Evolutionary conservation across 1,284 basidiomycete species (phyloP).

Genomic region (Moesziomyces globuligerus): DNA sequence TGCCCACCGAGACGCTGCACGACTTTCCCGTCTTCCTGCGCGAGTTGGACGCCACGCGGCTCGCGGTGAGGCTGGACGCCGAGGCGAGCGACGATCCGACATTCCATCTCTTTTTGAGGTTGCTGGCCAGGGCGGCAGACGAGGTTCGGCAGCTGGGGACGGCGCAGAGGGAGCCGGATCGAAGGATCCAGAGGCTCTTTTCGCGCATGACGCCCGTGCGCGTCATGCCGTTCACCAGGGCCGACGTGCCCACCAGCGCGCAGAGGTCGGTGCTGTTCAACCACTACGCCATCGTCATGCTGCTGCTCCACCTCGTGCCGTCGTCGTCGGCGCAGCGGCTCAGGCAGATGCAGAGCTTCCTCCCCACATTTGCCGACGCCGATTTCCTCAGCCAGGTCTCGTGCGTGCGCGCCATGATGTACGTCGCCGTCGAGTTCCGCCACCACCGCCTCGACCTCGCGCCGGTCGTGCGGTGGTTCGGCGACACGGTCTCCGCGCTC

Average conservation of each 20-base stretch:
- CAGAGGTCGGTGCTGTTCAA: conserved; percentile 86
- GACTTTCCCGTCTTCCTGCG: conserved; percentile 84
- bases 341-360: conserved; percentile 75
- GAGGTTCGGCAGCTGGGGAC: conserved; percentile 48
- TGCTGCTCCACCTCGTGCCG: conserved; percentile 80
- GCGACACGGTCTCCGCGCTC: conserved; percentile 74
- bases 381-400: conserved; percentile 78
- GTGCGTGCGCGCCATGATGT: conserved; percentile 81
- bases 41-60: conserved; percentile 67
- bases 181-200: conserved; percentile 77
- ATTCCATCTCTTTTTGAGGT: conserved; percentile 82
- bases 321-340: conserved; percentile 73
- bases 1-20: conserved; percentile 76
- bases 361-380: conserved; percentile 75
- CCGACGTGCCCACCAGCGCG: conserved; percentile 70
- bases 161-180: conserved; percentile 31
- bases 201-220: conserved; percentile 82
- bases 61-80: conserved; percentile 34
- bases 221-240: conserved; percentile 69
- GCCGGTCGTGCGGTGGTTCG: conserved; percentile 76
- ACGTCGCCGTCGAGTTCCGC: conserved; percentile 77
- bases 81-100: conserved; percentile 74
- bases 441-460: conserved; percentile 73
- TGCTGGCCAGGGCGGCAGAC: conserved; percentile 74
- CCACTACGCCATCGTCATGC: conserved; percentile 80